Conservation (phyloP, 2,329 filamentous ascomycete genomes). For the Chrysoporthe puriensis region DNA sequence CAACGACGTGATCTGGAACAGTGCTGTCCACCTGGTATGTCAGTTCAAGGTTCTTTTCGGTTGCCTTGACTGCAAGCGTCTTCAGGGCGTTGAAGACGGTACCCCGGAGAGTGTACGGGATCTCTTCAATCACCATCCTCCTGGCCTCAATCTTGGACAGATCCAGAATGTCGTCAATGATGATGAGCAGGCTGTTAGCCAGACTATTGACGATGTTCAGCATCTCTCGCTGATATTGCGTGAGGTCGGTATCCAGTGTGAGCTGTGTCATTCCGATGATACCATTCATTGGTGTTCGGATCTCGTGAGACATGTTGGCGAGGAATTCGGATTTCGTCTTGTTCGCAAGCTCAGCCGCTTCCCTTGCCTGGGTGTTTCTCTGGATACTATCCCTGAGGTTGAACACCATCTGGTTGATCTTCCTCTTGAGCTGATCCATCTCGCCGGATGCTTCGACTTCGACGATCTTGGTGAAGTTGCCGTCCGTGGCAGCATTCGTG, state of each 20-base stretch:
- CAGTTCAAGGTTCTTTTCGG: conserved; percentile 90
- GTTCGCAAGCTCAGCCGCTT: conserved; percentile 94
- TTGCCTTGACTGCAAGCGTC: conserved; percentile 94
- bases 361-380: conserved; percentile 91
- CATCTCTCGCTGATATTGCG: conserved; percentile 96
- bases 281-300: conserved; percentile 95
- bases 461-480: conserved; percentile 95
- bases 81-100: conserved; percentile 98
- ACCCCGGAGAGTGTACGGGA: conserved; percentile 90
- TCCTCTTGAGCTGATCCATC: conserved; percentile 98
- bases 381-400: conserved; percentile 95
- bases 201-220: conserved; percentile 96
- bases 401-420: conserved; percentile 99
- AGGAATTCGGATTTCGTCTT: conserved; percentile 98
- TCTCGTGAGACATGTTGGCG: conserved; percentile 99
- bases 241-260: conserved; percentile 91
- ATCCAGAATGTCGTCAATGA: conserved; percentile 85
- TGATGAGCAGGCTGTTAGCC: conserved; percentile 93
- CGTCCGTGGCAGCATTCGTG: conserved; percentile 95
- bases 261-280: conserved; percentile 98
- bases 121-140: conserved; percentile 97
- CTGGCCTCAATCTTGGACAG: conserved; percentile 88
- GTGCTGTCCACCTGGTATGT: conserved; percentile 93
- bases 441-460: conserved; percentile 97
- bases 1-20: conserved; percentile 92